phyloP scores from a whole-genome alignment of 2,329 filamentous ascomycete species.

The Lachnellula hyalina region DNA sequence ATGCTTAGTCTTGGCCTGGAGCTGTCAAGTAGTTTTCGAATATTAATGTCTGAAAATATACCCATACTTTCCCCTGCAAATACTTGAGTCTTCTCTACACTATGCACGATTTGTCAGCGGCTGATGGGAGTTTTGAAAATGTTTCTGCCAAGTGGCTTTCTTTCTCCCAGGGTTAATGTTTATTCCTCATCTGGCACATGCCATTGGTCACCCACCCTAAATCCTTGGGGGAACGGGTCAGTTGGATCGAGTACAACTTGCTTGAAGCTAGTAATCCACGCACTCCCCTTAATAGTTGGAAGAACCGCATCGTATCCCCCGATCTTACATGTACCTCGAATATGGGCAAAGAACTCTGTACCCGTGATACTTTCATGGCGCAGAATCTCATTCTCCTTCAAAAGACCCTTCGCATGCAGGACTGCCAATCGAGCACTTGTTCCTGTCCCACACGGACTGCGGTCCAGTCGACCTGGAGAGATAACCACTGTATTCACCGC shows the following conservation, averaged over 20 bases:
- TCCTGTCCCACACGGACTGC: too few relatives aligned
- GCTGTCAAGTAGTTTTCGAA: neutral
- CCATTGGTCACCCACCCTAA: neutral
- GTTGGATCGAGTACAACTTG: neutral
- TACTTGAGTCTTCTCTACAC: too few relatives aligned
- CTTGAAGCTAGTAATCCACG: neutral
- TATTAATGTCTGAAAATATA: neutral
- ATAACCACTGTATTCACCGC: too few relatives aligned
- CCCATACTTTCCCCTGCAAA: neutral
- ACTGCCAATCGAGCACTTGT: too few relatives aligned
- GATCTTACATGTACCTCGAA: too few relatives aligned
- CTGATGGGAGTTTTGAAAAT: neutral
- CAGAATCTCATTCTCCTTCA: too few relatives aligned
- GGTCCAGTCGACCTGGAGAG: too few relatives aligned
- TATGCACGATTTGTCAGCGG: too few relatives aligned
- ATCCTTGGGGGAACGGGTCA: neutral
- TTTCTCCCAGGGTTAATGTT: neutral
- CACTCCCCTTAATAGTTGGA: neutral
- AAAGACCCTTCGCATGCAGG: too few relatives aligned
- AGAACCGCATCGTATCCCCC: neutral
- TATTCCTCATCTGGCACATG: neutral
- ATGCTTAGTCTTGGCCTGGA: neutral
- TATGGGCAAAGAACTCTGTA: too few relatives aligned
- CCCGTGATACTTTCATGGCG: too few relatives aligned
- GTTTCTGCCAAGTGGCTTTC: neutral